Conservation (phyloP, 2,329 filamentous ascomycete genomes). For the Mariannaea sp. region DNA sequence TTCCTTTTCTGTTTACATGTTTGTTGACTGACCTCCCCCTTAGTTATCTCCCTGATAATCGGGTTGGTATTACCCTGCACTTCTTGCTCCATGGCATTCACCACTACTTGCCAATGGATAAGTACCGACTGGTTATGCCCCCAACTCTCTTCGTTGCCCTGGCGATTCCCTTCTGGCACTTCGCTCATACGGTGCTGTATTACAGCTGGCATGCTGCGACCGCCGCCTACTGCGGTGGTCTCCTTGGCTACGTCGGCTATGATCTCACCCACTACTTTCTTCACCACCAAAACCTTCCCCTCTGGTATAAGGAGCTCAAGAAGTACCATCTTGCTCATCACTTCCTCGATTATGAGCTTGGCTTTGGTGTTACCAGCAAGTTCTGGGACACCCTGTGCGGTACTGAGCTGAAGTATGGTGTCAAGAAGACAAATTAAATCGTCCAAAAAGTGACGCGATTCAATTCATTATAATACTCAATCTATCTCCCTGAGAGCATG, state of each 20-base stretch:
- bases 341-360: conserved; percentile 97
- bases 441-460: background rate
- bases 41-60: conserved; percentile 88
- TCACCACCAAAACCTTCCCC: conserved; percentile 88
- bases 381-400: conserved; percentile 96
- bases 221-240: conserved; percentile 82
- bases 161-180: conserved; percentile 88
- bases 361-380: conserved; percentile 92
- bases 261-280: conserved; percentile 99
- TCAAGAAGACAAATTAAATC: conserved; percentile 43
- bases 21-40: conserved; percentile 38
- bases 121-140: conserved; percentile 95
- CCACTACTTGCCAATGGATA: conserved; percentile 99
- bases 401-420: conserved; percentile 68
- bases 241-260: conserved; percentile 96
- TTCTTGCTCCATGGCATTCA: conserved; percentile 97
- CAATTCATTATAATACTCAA: conserved; percentile 8
- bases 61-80: conserved; percentile 82
- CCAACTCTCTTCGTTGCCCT: conserved; percentile 84
- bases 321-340: conserved; percentile 98
- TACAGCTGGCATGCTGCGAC: conserved; percentile 84
- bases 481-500: conserved; percentile 12
- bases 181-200: conserved; percentile 81
- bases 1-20: background rate
- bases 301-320: conserved; percentile 91